Evolutionary conservation across 306 rosid genomes (phyloP), one percentile per base, ranked within the genome.

Genomic region (Pterocarpus santalinus): DNA sequence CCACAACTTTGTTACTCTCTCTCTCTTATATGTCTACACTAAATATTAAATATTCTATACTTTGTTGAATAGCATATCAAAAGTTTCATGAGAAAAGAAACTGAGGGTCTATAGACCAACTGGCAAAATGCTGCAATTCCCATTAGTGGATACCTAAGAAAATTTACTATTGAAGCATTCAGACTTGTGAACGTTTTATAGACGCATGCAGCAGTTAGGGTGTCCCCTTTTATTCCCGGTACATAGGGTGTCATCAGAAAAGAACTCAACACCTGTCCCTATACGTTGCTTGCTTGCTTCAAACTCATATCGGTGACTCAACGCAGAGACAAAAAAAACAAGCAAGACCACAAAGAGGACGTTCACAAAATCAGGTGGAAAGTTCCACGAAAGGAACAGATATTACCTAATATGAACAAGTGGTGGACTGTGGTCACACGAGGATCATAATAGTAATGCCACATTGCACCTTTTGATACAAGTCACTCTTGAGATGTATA

Each of bases 251-350:
- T 74, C 75, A 63, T 46, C 14, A 56, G 84, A 83, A 76, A 67
- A 77, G 69, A 69, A 85, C 87, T 80, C 83, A 32, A 61, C 33
- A 69, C 76, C 82, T 73, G 84, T 81, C 72, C 82, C 85, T 60
- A 44, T 60, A 44, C 78, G 30, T 34, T 68, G 72, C 83, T 84
- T 82, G 88, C 95, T 87, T 89, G 51, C 83, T 75, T 80, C 66
- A 77, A 87, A 83, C 82, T 82, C 92, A 65, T 73, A 82, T 82
- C 69, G 64, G 80, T 72, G 77, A 81, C 79, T 81, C 44, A 44
- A 77, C 16, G 32, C 49, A 64, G 32, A 44, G 22, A 78, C 74
- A 53, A 71, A 77, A 51, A 65, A 67, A 64, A 67, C 73, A 62
- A 79, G 53, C 81, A 62, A 73, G 9, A 11, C 79, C 80, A 4